Conservation (phyloP, 495 filamentous ascomycete species). For the Tuber indicum region DNA sequence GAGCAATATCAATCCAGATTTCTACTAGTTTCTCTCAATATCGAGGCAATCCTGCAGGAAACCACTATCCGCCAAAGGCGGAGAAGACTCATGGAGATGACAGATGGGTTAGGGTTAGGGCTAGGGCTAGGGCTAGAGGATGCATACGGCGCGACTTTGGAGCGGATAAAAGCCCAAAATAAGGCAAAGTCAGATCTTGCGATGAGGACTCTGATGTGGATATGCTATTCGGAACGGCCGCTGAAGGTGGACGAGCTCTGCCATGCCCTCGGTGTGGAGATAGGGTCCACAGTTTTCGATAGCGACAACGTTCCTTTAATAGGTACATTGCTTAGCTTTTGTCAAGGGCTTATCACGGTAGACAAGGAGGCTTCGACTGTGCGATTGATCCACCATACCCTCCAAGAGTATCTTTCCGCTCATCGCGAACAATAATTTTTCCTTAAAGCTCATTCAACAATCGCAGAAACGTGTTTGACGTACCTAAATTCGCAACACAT, state of each 20-base stretch:
- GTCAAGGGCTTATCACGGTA: constrained; percentile 17
- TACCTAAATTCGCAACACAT: background rate
- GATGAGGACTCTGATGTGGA: background rate
- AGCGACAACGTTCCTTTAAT: background rate
- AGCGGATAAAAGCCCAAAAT: background rate
- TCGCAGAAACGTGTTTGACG: background rate
- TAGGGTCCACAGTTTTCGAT: background rate
- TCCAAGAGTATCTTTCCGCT: background rate
- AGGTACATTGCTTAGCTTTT: background rate
- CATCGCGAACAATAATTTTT: background rate
- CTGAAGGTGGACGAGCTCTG: background rate
- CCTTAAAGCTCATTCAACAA: background rate
- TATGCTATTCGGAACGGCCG: background rate
- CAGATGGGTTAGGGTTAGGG: too few relatives aligned
- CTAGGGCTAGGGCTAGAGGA: background rate
- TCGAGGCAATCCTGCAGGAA: background rate
- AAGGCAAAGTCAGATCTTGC: background rate
- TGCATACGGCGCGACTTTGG: background rate
- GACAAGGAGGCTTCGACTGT: background rate
- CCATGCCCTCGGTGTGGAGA: background rate
- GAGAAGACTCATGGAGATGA: background rate
- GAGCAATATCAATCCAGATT: background rate
- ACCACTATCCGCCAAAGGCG: background rate
- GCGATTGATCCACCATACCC: background rate
- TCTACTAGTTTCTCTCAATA: background rate